These are phyloP conservation scores for Solanum sitiens DNA, from an alignment of 257 asterid species.

Conservation along the genomic window DNA sequence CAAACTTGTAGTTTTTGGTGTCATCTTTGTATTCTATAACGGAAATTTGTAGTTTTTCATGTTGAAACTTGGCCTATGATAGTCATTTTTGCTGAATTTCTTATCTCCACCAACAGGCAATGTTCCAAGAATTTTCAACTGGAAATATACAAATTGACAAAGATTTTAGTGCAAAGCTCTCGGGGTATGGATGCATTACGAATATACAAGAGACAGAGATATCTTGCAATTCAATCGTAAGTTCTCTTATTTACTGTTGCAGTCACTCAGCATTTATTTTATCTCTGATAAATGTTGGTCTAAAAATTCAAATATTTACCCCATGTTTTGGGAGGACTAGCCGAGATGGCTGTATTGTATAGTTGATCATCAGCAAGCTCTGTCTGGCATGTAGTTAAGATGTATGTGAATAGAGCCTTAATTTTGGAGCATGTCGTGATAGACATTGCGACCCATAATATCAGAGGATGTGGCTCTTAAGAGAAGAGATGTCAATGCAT, in stretches of 20 bases:
- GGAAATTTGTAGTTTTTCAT: background rate
- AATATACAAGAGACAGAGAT: conserved; percentile 73
- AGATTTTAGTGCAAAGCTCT: conserved; percentile 87
- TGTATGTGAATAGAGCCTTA: background rate
- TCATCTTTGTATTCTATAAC: background rate
- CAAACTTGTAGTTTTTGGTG: background rate
- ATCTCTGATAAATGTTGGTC: background rate
- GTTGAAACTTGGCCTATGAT: background rate
- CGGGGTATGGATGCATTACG: conserved; percentile 88
- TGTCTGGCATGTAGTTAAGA: background rate
- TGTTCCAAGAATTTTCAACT: conserved; percentile 91
- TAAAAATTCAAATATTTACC: background rate
- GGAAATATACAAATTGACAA: conserved; percentile 88
- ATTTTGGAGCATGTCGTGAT: background rate
- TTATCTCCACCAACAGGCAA: conserved; percentile 43
- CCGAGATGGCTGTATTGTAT: background rate
- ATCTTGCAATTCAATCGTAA: conserved; percentile 45
- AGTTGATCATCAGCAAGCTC: background rate
- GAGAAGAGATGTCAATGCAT: background rate
- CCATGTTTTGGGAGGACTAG: background rate
- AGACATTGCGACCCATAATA: background rate
- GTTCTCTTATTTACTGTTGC: conserved; percentile 6
- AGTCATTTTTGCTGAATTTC: background rate
- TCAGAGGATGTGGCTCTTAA: background rate
- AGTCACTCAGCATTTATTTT: background rate